Evolutionary conservation across 2,329 filamentous ascomycete genomes (phyloP).

Genomic region (Sphaceloma murrayae): DNA sequence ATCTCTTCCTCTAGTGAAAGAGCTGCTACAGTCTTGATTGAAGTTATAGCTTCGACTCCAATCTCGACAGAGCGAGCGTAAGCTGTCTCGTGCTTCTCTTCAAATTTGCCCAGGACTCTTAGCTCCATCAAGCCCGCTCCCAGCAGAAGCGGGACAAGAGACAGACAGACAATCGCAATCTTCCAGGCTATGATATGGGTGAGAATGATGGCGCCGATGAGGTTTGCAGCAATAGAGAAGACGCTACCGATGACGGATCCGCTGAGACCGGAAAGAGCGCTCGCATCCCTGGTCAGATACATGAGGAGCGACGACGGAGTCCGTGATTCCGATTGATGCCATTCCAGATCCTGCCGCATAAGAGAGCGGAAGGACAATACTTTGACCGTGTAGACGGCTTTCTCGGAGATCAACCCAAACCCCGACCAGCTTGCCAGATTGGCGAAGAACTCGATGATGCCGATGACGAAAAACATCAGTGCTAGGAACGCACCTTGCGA

Average conservation of each 20-base stretch:
- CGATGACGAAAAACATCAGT: slow-evolving; percentile 52
- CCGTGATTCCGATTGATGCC: slow-evolving; percentile 58
- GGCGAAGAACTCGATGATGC: slow-evolving; percentile 50
- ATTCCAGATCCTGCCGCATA: slow-evolving; percentile 57
- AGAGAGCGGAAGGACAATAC: slow-evolving; percentile 56
- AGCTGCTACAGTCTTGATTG: slow-evolving; percentile 44
- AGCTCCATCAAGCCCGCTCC: slow-evolving; percentile 62
- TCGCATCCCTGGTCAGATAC: slow-evolving; percentile 60
- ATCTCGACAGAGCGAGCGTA: slow-evolving; percentile 44
- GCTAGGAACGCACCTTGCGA: slow-evolving; percentile 46
- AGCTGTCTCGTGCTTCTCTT: slow-evolving; percentile 37
- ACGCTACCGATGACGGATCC: slow-evolving; percentile 62
- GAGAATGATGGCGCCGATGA: slow-evolving; percentile 57
- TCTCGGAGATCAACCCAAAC: slow-evolving; percentile 53
- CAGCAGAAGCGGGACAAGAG: slow-evolving; percentile 58
- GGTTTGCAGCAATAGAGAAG: slow-evolving; percentile 58
- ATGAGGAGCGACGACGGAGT: slow-evolving; percentile 54
- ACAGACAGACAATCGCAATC: slow-evolving; percentile 62
- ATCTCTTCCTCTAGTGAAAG: slow-evolving; percentile 45
- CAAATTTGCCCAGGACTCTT: slow-evolving; percentile 20
- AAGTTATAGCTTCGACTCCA: slow-evolving; percentile 43
- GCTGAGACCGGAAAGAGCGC: slow-evolving; percentile 56
- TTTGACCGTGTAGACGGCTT: slow-evolving; percentile 53
- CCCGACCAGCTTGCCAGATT: slow-evolving; percentile 51
- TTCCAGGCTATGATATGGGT: slow-evolving; percentile 66